Evolutionary conservation across 306 rosid genomes (phyloP).

Genomic region (Prunus kanzakura): DNA sequence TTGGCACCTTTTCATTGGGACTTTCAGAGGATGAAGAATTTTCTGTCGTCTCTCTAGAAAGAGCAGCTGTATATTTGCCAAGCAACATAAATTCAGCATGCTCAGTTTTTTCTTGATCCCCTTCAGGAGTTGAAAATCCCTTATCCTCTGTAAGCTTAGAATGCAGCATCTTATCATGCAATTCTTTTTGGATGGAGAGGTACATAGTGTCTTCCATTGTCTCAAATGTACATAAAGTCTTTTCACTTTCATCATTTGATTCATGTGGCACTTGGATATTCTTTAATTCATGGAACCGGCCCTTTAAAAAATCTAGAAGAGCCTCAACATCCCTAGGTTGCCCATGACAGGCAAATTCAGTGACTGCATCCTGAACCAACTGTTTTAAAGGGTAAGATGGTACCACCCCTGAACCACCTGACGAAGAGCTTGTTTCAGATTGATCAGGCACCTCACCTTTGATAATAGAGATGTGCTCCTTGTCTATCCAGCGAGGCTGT

Average conservation of each 20-base stretch:
- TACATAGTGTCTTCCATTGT: constrained; percentile 67
- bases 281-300: constrained; percentile 48
- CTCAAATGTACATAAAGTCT: constrained; percentile 41
- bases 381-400: constrained; percentile 44
- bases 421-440: constrained; percentile 31
- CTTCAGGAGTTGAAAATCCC: constrained; percentile 29
- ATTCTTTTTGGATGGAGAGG: constrained; percentile 48
- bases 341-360: constrained; percentile 48
- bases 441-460: constrained; percentile 37
- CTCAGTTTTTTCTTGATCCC: constrained; percentile 30
- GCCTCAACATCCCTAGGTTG: constrained; percentile 54
- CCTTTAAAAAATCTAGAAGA: constrained; percentile 50
- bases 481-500: constrained; percentile 40
- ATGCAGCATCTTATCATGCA: constrained; percentile 30
- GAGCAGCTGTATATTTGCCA: constrained; percentile 64
- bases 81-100: constrained; percentile 56
- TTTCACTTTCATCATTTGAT: constrained; percentile 39
- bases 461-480: constrained; percentile 37
- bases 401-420: constrained; percentile 35
- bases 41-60: constrained; percentile 49
- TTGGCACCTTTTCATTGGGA: constrained; percentile 38
- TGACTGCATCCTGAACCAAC: constrained; percentile 54
- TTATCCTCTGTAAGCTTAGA: constrained; percentile 32
- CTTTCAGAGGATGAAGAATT: constrained; percentile 55
- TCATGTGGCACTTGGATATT: constrained; percentile 45